Percentiles rank a stretch among this genome's conserved stretches.
These are phyloP conservation scores for Trichophyton simii DNA, from an alignment of 2,329 filamentous ascomycete genomes.

Conservation along the genomic window DNA sequence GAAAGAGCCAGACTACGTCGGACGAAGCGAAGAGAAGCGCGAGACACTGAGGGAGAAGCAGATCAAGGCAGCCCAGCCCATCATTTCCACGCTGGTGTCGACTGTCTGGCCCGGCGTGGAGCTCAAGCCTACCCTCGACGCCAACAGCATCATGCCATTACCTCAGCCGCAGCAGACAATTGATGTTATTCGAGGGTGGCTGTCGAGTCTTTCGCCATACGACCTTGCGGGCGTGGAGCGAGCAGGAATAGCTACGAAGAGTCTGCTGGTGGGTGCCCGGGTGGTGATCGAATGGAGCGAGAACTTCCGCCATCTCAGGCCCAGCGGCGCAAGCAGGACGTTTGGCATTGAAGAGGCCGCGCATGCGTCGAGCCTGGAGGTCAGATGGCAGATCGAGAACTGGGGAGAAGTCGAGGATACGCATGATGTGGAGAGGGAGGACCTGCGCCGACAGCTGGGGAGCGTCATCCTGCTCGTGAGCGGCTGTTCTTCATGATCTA, in stretches of 20 bases:
- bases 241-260: conserved; percentile 74
- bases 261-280: conserved; percentile 62
- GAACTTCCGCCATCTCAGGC: conserved; percentile 46
- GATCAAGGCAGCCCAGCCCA: conserved; percentile 52
- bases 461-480: conserved; percentile 73
- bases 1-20: conserved; percentile 38
- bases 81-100: conserved; percentile 58
- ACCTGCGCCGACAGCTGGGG: conserved; percentile 74
- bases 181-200: conserved; percentile 66
- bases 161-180: conserved; percentile 61
- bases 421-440: conserved; percentile 90
- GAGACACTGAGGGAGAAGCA: conserved; percentile 61
- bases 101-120: conserved; percentile 74
- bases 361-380: conserved; percentile 65
- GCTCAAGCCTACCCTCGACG: conserved; percentile 69
- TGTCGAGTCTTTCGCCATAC: conserved; percentile 57
- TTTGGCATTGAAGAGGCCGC: conserved; percentile 81
- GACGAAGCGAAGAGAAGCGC: conserved; percentile 33
- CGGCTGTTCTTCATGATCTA: conserved; percentile 30
- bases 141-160: conserved; percentile 61
- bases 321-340: conserved; percentile 22
- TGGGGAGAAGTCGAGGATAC: conserved; percentile 99
- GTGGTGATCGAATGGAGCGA: conserved; percentile 81
- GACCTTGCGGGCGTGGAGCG: conserved; percentile 81
- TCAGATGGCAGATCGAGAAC: conserved; percentile 74